Conservation (phyloP, 768 basidiomycete species). For the Brasilioporus rufonigricans region DNA sequence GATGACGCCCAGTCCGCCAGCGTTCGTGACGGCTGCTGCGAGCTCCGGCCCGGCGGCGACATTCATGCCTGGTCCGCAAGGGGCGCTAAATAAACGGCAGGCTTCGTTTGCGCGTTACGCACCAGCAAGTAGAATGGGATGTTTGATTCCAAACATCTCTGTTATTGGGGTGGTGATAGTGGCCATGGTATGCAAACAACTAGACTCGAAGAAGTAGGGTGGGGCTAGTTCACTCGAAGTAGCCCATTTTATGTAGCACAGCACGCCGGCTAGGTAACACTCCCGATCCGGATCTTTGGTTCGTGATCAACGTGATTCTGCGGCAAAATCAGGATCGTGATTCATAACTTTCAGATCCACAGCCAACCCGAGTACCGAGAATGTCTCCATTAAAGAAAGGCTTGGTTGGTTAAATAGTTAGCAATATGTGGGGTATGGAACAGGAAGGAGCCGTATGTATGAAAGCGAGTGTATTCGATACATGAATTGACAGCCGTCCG, state of each 20-base stretch:
- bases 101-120: slow-evolving; percentile 10
- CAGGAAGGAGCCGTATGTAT: slow-evolving; percentile 21
- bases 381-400: not conserved
- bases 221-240: no score
- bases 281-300: not conserved
- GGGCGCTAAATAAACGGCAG: slow-evolving; percentile 36
- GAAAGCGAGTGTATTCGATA: slow-evolving; percentile 31
- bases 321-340: not conserved
- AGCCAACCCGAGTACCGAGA: not conserved
- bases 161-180: slow-evolving; percentile 86
- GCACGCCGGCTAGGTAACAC: not conserved
- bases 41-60: slow-evolving; percentile 76
- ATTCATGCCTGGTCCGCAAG: slow-evolving; percentile 50
- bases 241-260: not conserved
- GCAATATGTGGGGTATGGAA: slow-evolving; percentile 28
- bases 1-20: slow-evolving; percentile 90
- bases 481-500: slow-evolving; percentile 32
- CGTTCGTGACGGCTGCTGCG: slow-evolving; percentile 92
- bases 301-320: not conserved
- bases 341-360: not conserved
- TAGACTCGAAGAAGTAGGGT: not conserved
- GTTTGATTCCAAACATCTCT: slow-evolving; percentile 83
- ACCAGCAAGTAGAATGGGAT: slow-evolving; percentile 86
- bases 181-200: slow-evolving; percentile 21
- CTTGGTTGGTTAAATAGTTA: slow-evolving; percentile 13